Percentiles rank a stretch among this genome's conserved stretches.
Conservation (phyloP, 2,329 filamentous ascomycete genomes). For the Thermoascus crustaceus region DNA sequence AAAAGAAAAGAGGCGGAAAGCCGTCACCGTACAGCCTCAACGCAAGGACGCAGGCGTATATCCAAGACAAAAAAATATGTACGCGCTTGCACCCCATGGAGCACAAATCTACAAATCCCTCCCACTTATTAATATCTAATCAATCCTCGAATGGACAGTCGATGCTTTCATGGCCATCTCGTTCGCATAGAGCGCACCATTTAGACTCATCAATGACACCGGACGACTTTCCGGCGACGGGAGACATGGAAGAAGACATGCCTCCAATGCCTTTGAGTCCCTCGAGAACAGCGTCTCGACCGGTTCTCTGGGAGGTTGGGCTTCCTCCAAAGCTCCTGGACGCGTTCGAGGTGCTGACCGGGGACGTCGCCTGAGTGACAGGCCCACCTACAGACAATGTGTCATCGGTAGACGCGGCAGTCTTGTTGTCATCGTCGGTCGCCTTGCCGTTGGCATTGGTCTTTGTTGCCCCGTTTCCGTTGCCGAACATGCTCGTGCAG, state of each 20-base stretch:
- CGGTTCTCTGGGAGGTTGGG: constrained; percentile 28
- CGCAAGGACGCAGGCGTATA: no score
- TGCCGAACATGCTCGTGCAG: constrained; percentile 80
- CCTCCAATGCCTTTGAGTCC: constrained; percentile 34
- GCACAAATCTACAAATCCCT: no score
- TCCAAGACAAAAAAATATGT: no score
- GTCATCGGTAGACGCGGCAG: background rate
- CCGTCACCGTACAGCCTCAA: no score
- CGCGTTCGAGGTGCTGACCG: constrained; percentile 2
- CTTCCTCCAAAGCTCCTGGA: constrained; percentile 8
- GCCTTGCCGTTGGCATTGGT: constrained; percentile 10
- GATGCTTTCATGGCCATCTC: constrained; percentile 92
- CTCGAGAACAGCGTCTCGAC: constrained; percentile 34
- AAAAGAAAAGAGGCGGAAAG: no score
- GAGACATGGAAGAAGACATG: constrained; percentile 42
- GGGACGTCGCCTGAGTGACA: constrained; percentile 8
- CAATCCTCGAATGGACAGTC: constrained; percentile 84
- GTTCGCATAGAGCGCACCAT: constrained; percentile 95
- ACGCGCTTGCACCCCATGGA: no score
- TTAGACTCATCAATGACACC: constrained; percentile 74
- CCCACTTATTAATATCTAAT: constrained; percentile 12
- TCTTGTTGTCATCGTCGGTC: background rate
- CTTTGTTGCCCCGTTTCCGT: constrained; percentile 13
- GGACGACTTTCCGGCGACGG: constrained; percentile 69
- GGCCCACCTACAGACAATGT: constrained; percentile 5